These are phyloP conservation scores for Solanum chiquidenum DNA, from an alignment of 257 asterid genomes.

Conservation along the genomic window DNA sequence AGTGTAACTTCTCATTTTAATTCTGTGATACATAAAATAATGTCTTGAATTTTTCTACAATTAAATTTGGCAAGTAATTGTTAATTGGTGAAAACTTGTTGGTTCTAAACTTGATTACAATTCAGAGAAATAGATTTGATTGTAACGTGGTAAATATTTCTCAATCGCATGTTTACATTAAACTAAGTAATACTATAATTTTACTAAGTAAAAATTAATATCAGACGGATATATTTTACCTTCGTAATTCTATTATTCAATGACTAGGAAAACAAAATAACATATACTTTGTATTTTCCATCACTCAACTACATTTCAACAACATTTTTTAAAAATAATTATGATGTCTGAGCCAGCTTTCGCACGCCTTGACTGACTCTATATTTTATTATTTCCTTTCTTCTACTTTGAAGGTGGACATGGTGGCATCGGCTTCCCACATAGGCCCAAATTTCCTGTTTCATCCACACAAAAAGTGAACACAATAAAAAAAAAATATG, in stretches of 20 bases:
- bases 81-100: not conserved
- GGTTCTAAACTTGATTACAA: not conserved
- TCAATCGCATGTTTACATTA: not conserved
- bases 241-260: not conserved
- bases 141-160: not conserved
- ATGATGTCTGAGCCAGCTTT: rapidly evolving
- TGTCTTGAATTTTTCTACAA: not conserved
- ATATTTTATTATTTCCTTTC: not conserved
- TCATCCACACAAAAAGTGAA: not conserved
- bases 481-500: not conserved
- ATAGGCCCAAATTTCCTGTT: conserved; percentile 46
- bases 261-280: not conserved
- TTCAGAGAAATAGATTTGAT: not conserved
- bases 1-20: not conserved
- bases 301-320: not conserved
- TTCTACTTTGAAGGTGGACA: conserved; percentile 27
- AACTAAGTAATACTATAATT: too few species aligned
- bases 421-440: conserved; percentile 42
- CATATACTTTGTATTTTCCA: not conserved
- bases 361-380: too few species aligned
- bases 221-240: not conserved
- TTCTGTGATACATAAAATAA: too few species aligned
- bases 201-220: too few species aligned
- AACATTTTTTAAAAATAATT: rapidly evolving
- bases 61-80: not conserved